Percentiles rank a stretch among this genome's conserved stretches.
These are phyloP conservation scores for Yarrowia yakushimensis DNA, from an alignment of 805 yeast genomes.

Conservation along the genomic window DNA sequence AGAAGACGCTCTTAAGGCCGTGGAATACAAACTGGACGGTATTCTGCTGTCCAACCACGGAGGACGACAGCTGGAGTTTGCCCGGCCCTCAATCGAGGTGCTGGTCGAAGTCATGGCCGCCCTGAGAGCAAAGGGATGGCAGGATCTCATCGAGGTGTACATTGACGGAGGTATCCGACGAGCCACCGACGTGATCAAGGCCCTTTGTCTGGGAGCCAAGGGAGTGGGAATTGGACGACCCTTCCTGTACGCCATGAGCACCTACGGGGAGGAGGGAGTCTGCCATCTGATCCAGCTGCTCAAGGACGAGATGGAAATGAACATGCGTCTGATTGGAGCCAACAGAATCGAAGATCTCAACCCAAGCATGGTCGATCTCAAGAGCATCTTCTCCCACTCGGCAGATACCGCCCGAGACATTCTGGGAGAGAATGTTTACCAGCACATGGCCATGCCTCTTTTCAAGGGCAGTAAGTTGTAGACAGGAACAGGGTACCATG, in stretches of 20 bases:
- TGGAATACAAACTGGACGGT: slow-evolving; percentile 67
- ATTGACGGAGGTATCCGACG: slow-evolving; percentile 77
- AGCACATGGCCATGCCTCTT: slow-evolving; percentile 50
- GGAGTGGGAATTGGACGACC: slow-evolving; percentile 77
- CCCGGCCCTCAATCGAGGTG: slow-evolving; percentile 69
- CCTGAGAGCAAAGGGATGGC: slow-evolving; percentile 38
- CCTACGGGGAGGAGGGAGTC: slow-evolving; percentile 77
- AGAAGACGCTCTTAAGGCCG: slow-evolving; percentile 73
- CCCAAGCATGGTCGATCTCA: slow-evolving; percentile 57
- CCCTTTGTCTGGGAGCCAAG: slow-evolving; percentile 70
- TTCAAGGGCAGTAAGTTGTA: slow-evolving; percentile 40
- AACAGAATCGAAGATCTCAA: slow-evolving; percentile 56
- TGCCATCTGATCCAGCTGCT: slow-evolving; percentile 60
- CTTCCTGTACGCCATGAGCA: slow-evolving; percentile 70
- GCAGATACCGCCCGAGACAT: slow-evolving; percentile 50
- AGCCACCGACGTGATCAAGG: slow-evolving; percentile 74
- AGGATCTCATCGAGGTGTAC: slow-evolving; percentile 55
- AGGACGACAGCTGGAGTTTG: slow-evolving; percentile 80
- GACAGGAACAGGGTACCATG: too few species aligned
- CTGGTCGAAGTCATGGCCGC: slow-evolving; percentile 70
- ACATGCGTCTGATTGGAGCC: slow-evolving; percentile 78
- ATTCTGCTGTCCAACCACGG: slow-evolving; percentile 88
- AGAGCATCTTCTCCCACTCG: slow-evolving; percentile 42
- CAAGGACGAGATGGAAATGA: slow-evolving; percentile 67
- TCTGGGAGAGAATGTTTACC: slow-evolving; percentile 54